Conservation (phyloP, 306 rosid species). For the Castanea sativa region DNA sequence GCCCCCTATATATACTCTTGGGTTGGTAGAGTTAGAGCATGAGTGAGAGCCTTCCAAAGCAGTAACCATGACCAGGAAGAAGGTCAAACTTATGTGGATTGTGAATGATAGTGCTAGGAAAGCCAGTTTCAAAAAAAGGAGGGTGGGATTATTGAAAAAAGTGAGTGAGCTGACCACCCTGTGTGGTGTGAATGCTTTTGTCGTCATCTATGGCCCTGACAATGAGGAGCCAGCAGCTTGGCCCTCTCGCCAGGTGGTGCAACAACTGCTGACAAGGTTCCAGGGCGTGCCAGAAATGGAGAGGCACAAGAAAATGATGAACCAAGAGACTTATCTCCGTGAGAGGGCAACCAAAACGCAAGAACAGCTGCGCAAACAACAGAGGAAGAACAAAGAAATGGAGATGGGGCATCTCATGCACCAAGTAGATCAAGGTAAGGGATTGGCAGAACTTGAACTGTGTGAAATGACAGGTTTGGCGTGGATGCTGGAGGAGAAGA, state of each 20-base stretch:
- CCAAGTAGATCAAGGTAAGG: conserved; percentile 21
- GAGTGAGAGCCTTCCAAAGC: not conserved
- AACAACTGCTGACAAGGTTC: conserved; percentile 18
- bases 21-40: not conserved
- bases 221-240: conserved; percentile 14
- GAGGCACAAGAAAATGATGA: conserved; percentile 25
- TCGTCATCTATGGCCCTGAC: conserved; percentile 21
- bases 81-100: conserved; percentile 30
- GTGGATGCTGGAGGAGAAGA: conserved; percentile 14
- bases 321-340: conserved; percentile 35
- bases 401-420: conserved; percentile 20
- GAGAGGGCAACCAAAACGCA: conserved; percentile 20
- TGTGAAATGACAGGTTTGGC: conserved; percentile 9
- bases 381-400: conserved; percentile 21
- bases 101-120: conserved; percentile 33
- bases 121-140: conserved; percentile 29
- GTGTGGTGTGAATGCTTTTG: conserved; percentile 28
- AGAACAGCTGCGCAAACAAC: conserved; percentile 18
- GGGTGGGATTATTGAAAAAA: conserved; percentile 35
- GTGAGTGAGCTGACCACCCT: conserved; percentile 29
- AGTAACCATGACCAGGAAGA: conserved; percentile 29
- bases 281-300: conserved; percentile 24
- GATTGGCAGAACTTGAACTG: conserved; percentile 8
- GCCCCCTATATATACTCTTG: not conserved
- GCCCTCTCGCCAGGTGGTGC: conserved; percentile 22